These are phyloP conservation scores for Suhomyces pyralidae DNA, from an alignment of 805 yeast genomes.

Conservation along the genomic window DNA sequence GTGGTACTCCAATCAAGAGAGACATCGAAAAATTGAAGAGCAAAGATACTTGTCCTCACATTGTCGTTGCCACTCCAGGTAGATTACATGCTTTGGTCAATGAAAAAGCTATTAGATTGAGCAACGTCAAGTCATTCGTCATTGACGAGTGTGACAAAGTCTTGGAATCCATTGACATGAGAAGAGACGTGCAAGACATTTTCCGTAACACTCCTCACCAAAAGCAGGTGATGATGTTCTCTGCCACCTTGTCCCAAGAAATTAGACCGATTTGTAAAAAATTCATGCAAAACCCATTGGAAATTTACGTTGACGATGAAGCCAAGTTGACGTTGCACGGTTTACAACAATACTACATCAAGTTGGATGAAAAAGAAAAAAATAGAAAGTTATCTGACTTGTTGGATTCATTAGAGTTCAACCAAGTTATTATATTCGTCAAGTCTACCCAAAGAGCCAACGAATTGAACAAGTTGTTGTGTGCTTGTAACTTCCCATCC, in stretches of 20 bases:
- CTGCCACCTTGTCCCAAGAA: constrained; percentile 92
- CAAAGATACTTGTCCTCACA: constrained; percentile 93
- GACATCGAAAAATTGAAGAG: constrained; percentile 86
- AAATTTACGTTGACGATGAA: constrained; percentile 96
- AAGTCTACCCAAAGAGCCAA: constrained; percentile 89
- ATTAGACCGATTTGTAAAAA: constrained; percentile 96
- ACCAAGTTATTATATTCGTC: constrained; percentile 96
- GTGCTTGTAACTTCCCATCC: constrained; percentile 93
- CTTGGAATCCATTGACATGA: constrained; percentile 86
- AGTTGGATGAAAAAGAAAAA: constrained; percentile 86
- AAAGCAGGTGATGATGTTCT: constrained; percentile 99
- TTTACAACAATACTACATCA: constrained; percentile 92
- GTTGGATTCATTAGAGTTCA: constrained; percentile 91
- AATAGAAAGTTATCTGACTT: constrained; percentile 89
- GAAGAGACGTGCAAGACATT: constrained; percentile 97
- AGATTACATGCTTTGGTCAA: constrained; percentile 91
- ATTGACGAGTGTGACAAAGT: constrained; percentile 99
- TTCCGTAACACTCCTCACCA: constrained; percentile 97
- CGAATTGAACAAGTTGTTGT: constrained; percentile 82
- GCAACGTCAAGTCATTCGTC: constrained; percentile 89
- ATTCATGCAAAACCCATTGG: constrained; percentile 97
- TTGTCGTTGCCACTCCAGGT: constrained; percentile 98
- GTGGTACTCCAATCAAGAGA: constrained; percentile 84
- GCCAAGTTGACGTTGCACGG: constrained; percentile 97
- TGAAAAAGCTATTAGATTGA: constrained; percentile 83